Evolutionary conservation across 768 basidiomycete genomes (phyloP).

Genomic region (Pisolithus microcarpus): DNA sequence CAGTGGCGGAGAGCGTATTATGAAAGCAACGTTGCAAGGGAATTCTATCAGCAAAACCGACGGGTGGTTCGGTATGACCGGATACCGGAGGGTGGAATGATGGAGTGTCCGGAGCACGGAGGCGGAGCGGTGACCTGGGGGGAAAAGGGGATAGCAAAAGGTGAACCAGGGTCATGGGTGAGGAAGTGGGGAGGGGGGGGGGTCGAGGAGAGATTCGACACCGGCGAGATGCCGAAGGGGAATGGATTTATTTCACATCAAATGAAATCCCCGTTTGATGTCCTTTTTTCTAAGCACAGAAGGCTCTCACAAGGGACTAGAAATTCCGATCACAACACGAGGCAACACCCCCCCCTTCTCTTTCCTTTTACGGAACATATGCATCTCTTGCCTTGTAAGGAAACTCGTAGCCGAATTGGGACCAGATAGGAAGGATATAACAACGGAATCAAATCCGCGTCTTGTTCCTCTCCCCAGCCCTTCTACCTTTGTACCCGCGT

Average conservation of each 20-base stretch:
- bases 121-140: neutral
- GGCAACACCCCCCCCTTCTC: slow-evolving; percentile 20
- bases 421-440: slow-evolving; percentile 22
- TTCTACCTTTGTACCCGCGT: slow-evolving; percentile 9
- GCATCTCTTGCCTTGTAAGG: slow-evolving; percentile 10
- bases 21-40: slow-evolving; percentile 30
- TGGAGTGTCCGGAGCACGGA: slow-evolving; percentile 1
- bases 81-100: neutral
- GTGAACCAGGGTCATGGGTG: slow-evolving; percentile 6
- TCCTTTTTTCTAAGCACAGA: slow-evolving; percentile 5
- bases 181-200: neutral
- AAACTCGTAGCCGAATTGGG: neutral
- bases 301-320: slow-evolving; percentile 23
- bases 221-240: slow-evolving; percentile 10
- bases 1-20: slow-evolving; percentile 16
- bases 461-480: neutral
- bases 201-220: slow-evolving; percentile 1
- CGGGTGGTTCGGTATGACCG: too few relatives aligned
- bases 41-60: neutral
- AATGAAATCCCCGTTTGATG: slow-evolving; percentile 15
- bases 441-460: slow-evolving; percentile 22
- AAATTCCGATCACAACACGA: slow-evolving; percentile 27
- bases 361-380: slow-evolving; percentile 8
- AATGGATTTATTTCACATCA: slow-evolving; percentile 18
- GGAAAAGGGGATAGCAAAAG: too few relatives aligned